A percentile compares a stretch with the other conserved stretches of the same genome.
These are phyloP conservation scores for Fusarium avenaceum DNA, from an alignment of 2,329 filamentous ascomycete species.

Conservation along the genomic window DNA sequence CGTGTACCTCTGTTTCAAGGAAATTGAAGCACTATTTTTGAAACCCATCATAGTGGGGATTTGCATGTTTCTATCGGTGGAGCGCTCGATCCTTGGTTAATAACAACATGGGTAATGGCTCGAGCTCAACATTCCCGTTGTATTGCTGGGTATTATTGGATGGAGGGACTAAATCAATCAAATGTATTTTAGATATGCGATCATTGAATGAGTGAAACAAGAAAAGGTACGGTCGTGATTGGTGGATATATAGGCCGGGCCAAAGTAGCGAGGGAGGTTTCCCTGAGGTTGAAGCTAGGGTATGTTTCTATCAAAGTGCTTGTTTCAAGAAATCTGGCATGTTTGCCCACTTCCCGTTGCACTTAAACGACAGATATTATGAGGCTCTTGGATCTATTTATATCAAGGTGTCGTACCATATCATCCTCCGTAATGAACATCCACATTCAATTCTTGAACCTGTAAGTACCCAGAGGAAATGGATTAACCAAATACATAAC, in stretches of 20 bases:
- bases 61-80: constrained; percentile 3
- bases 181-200: not conserved
- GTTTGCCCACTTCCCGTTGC: not conserved
- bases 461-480: too few species aligned
- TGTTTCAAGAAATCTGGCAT: too few species aligned
- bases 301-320: constrained; percentile 5
- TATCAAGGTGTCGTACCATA: too few species aligned
- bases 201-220: constrained; percentile 12
- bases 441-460: too few species aligned
- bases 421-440: too few species aligned
- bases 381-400: too few species aligned
- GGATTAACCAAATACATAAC: too few species aligned
- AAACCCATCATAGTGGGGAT: constrained; percentile 30
- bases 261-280: not conserved
- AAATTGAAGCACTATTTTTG: constrained; percentile 28
- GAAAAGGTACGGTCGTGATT: constrained; percentile 1
- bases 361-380: too few species aligned
- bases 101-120: constrained; percentile 22
- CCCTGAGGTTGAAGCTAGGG: not conserved
- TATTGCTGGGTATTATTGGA: not conserved
- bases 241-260: constrained; percentile 27
- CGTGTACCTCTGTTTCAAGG: constrained; percentile 25
- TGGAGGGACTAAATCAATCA: too few species aligned
- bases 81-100: constrained; percentile 14
- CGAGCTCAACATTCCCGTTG: not conserved